Conservation (phyloP, 1,284 basidiomycete species). For the Tilletia walkeri region DNA sequence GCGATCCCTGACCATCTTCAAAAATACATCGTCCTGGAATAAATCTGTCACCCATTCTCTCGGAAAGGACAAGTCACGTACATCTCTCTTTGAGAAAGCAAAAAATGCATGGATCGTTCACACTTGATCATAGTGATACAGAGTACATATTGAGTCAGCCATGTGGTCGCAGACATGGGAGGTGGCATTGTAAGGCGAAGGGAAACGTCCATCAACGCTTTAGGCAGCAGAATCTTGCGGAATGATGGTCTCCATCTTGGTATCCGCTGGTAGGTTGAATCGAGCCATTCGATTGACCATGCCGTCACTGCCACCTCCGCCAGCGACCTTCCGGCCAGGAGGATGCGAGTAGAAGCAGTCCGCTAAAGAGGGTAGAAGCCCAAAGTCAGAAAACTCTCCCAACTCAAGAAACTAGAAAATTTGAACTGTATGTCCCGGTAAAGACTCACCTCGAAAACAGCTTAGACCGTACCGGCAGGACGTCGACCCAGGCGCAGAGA, state of each 20-base stretch:
- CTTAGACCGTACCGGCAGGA: conserved; percentile 6
- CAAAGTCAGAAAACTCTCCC: neutral
- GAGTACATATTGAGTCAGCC: no score
- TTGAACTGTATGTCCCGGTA: no score
- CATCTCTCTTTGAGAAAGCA: neutral
- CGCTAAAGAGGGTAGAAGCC: neutral
- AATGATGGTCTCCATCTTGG: conserved; percentile 8
- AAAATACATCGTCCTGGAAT: conserved; percentile 81
- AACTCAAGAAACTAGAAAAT: neutral
- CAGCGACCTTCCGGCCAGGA: neutral
- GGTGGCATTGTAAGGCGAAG: no score
- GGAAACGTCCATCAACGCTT: no score
- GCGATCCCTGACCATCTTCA: conserved; percentile 81
- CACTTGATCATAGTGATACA: no score
- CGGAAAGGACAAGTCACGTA: neutral
- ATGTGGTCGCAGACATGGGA: no score
- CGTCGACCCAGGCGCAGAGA: neutral
- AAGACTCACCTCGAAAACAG: conserved; percentile 11
- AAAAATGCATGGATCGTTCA: no score
- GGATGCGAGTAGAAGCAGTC: conserved; percentile 15
- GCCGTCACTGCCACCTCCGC: neutral
- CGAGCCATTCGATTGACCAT: conserved; percentile 10
- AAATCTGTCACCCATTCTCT: conserved; percentile 18
- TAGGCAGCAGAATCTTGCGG: neutral
- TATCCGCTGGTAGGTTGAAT: neutral